phyloP scores from a whole-genome alignment of 257 asterid species.

The Solanum ahanhuiri region DNA sequence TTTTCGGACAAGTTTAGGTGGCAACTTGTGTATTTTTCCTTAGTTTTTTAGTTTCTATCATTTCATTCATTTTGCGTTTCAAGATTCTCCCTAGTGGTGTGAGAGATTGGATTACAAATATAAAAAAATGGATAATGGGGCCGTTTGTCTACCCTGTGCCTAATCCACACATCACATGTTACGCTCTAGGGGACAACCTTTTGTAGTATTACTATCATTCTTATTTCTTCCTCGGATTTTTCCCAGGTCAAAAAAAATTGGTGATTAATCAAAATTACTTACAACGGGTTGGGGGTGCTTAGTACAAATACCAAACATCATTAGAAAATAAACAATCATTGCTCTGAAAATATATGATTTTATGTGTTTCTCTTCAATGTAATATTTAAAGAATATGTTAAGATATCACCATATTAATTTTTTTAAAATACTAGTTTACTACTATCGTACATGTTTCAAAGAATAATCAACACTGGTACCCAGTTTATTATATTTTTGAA shows the following conservation, averaged over 20 bases:
- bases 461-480: background rate
- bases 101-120: background rate
- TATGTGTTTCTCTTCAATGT: background rate
- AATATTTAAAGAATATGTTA: background rate
- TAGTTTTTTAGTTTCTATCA: background rate
- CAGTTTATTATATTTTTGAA: too few species aligned
- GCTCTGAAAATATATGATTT: background rate
- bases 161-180: background rate
- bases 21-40: background rate
- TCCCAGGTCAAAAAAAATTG: background rate
- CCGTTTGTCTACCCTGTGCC: background rate
- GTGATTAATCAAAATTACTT: background rate
- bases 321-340: background rate
- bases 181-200: fast-evolving
- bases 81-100: background rate
- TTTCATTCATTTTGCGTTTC: background rate
- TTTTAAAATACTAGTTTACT: too few species aligned
- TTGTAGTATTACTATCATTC: background rate
- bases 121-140: background rate
- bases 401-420: background rate
- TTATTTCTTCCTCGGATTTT: background rate
- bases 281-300: background rate
- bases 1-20: background rate
- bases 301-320: background rate
- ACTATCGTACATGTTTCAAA: background rate